phyloP scores from a whole-genome alignment of 129 eudicot genomes.

The Daucus carota region DH1_v3.0 NC_030383.2:44614501-44615000 shows the following conservation, averaged over 20 bases:
- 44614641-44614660: slow-evolving; percentile 86
- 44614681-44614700: neutral
- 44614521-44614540: slow-evolving; percentile 16
- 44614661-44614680: too few species aligned
- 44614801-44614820: neutral
- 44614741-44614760: neutral
- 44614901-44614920: neutral
- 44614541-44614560: slow-evolving; percentile 18
- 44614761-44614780: neutral
- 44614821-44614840: neutral
- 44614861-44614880: neutral
- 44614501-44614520: slow-evolving; percentile 28
- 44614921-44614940: neutral
- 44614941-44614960: neutral
- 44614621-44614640: slow-evolving; percentile 90
- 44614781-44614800: neutral
- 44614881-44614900: neutral
- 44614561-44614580: slow-evolving; percentile 18
- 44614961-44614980: neutral
- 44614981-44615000: neutral
- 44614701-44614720: neutral
- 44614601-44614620: slow-evolving; percentile 79
- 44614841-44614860: neutral
- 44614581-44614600: slow-evolving; percentile 46
- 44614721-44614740: neutral